Evolutionary conservation across 2,329 filamentous ascomycete species (phyloP).

Genomic region (Talaromyces sp.): DNA sequence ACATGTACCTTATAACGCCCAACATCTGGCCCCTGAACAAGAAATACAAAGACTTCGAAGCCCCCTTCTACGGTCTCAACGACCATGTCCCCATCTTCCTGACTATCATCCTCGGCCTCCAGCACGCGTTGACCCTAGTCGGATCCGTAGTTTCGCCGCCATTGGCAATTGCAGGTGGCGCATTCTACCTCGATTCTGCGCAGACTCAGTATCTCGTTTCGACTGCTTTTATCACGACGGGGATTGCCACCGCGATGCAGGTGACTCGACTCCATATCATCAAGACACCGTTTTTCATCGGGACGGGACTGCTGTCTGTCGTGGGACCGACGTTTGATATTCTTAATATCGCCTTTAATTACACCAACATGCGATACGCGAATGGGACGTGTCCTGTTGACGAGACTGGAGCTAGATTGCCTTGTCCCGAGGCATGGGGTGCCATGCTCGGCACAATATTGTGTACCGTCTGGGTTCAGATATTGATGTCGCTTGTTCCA

Average conservation of each 20-base stretch:
- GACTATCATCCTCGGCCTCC: constrained; percentile 68
- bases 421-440: constrained; percentile 73
- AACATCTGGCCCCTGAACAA: constrained; percentile 51
- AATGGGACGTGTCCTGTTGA: constrained; percentile 62
- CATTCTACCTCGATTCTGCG: constrained; percentile 56
- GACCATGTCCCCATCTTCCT: constrained; percentile 71
- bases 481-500: constrained; percentile 69
- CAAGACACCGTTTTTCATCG: constrained; percentile 68
- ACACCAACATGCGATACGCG: constrained; percentile 67
- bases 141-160: constrained; percentile 73
- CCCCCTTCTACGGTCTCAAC: constrained; percentile 80
- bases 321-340: constrained; percentile 74
- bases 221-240: constrained; percentile 71
- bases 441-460: constrained; percentile 65
- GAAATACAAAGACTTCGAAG: constrained; percentile 44
- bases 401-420: constrained; percentile 59
- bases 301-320: constrained; percentile 74
- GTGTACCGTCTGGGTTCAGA: constrained; percentile 63
- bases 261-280: constrained; percentile 71
- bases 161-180: constrained; percentile 60
- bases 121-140: constrained; percentile 74
- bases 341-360: constrained; percentile 67
- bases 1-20: constrained; percentile 51
- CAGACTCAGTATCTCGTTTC: constrained; percentile 74
- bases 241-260: constrained; percentile 67